Conservation (phyloP, 2,329 filamentous ascomycete genomes). For the Diaporthe sp. region DNA sequence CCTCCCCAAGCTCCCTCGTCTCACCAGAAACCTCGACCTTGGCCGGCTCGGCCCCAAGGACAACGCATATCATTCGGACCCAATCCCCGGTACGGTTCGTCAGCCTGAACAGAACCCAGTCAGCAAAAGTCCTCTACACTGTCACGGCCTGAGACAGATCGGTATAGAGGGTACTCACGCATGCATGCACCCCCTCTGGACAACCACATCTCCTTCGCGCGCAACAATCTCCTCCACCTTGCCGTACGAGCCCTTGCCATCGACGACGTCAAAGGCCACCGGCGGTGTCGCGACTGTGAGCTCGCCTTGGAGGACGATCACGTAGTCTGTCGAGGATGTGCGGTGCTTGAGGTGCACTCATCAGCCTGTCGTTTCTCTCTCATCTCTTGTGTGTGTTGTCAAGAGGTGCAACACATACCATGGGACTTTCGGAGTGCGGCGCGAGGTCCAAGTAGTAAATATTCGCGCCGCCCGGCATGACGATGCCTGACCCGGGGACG, state of each 20-base stretch:
- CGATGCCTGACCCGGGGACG: conserved; percentile 45
- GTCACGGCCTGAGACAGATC: neutral
- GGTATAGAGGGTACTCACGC: conserved; percentile 43
- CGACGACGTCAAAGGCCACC: conserved; percentile 38
- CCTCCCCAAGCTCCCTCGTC: conserved; percentile 27
- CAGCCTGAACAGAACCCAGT: conserved; percentile 24
- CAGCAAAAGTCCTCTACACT: neutral
- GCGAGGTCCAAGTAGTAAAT: conserved; percentile 45
- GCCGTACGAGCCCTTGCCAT: conserved; percentile 42
- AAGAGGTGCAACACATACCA: conserved; percentile 36
- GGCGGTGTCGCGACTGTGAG: conserved; percentile 43
- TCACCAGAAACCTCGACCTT: conserved; percentile 15
- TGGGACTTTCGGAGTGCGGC: conserved; percentile 42
- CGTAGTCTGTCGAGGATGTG: conserved; percentile 46
- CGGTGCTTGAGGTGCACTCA: conserved; percentile 40
- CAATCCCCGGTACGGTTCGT: conserved; percentile 33
- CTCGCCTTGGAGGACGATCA: conserved; percentile 43
- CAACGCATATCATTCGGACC: conserved; percentile 26
- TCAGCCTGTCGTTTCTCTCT: neutral
- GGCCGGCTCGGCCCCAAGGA: conserved; percentile 23
- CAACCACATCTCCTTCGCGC: conserved; percentile 43
- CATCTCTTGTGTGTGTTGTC: neutral
- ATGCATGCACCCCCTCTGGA: conserved; percentile 45
- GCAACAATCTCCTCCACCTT: conserved; percentile 42
- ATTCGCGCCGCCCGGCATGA: conserved; percentile 45